Conservation (phyloP, 73 alveolate species). For the Symbiodinium pilosum region DNA sequence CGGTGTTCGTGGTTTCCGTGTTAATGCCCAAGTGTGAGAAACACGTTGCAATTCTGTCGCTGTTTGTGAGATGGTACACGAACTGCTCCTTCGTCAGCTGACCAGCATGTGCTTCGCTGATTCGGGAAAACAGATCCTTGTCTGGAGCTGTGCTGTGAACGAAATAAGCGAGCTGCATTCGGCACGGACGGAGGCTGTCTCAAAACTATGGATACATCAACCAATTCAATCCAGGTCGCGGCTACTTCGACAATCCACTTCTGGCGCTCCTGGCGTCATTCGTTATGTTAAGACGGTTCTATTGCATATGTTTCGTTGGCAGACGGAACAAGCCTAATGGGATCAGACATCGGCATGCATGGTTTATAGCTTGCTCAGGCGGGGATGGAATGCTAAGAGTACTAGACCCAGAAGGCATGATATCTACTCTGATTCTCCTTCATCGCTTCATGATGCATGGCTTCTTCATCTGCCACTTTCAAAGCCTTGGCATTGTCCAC, state of each 20-base stretch:
- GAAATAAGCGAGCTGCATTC: too few relatives aligned
- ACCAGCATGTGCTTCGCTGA: slow-evolving; percentile 41
- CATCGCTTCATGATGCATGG: slow-evolving; percentile 92
- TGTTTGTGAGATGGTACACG: slow-evolving; percentile 47
- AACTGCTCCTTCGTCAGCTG: slow-evolving; percentile 60
- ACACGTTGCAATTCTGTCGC: slow-evolving; percentile 62
- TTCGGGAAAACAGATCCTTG: slow-evolving; percentile 46
- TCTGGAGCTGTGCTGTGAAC: too few relatives aligned
- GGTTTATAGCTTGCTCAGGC: too few relatives aligned
- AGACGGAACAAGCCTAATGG: too few relatives aligned
- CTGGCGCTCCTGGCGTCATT: slow-evolving; percentile 36
- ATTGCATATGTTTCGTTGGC: too few relatives aligned
- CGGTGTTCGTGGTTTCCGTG: slow-evolving; percentile 87
- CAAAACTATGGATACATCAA: neutral
- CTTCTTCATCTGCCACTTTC: slow-evolving; percentile 81
- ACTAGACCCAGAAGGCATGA: too few relatives aligned
- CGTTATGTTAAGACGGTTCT: too few relatives aligned
- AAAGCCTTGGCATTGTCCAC: slow-evolving; percentile 86
- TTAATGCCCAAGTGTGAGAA: slow-evolving; percentile 89
- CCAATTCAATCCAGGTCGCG: neutral
- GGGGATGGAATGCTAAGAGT: too few relatives aligned
- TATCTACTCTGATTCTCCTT: slow-evolving; percentile 33
- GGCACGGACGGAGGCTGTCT: too few relatives aligned
- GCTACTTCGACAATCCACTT: slow-evolving; percentile 61
- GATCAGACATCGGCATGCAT: too few relatives aligned